Evolutionary conservation across 495 filamentous ascomycete genomes (phyloP), one percentile per base, ranked within the genome.

Genomic region (Tuber microsphaerosporum): DNA sequence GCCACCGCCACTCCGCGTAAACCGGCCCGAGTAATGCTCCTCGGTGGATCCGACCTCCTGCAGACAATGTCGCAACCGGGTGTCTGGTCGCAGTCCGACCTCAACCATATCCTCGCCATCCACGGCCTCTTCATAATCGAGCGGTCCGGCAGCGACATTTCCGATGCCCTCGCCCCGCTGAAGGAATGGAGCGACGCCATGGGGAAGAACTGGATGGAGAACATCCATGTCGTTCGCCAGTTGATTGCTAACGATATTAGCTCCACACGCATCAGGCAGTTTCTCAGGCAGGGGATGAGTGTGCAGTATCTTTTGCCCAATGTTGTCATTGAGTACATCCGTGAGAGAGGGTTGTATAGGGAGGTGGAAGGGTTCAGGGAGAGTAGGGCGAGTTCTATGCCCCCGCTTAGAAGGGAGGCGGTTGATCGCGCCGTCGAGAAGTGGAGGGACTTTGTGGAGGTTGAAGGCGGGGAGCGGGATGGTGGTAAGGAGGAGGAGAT

Each of bases 71-170:
- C 71, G n/a, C 70, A 85, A 81, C 73, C 88, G 1, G 88, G 88
- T 12, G 90, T 97, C 17, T 97, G 94, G 94, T 90, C 89, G 68
- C 85, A 90, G 61, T 87, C 90, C 74, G 94, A 97, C 87, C 85
- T 97, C 70, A 89, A 93, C 78, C 91, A 94, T 75, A 97, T 97
- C 77, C 87, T 98, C 41, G 89, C 91, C 61, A 86, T 89, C 81
- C 97, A 92, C 81, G 94, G 93, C 31, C 89, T 91, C 12, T 97
- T 97, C 84, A 93, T 97, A 75, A 89, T 97, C 44, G 93, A 97
- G 84, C 90, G 94, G 61, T 90, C 88, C 69, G 94, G 94, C 22
- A 94, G 92, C 17, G 92, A 95, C 77, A 90, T 94, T 73, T 90
- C 94, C 75, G 91, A 94, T 78, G 93, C 93, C 7, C 86, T 95